These are phyloP conservation scores for Entomortierella parvispora DNA, from an alignment of 192 early-diverging fungal genomes.

Conservation along the genomic window DNA sequence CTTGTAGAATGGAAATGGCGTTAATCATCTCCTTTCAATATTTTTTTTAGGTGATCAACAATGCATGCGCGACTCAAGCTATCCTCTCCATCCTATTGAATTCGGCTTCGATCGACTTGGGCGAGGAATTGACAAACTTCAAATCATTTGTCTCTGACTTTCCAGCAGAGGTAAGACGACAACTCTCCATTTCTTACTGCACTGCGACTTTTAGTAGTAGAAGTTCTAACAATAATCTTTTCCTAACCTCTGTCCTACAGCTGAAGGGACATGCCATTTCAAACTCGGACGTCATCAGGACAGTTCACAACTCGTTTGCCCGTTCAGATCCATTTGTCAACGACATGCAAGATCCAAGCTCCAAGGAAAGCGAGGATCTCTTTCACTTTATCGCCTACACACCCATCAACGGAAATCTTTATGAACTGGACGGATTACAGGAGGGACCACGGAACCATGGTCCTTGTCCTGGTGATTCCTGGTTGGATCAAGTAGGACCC, in stretches of 20 bases:
- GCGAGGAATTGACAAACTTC: conserved; percentile 72
- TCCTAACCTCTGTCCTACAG: conserved; percentile 26
- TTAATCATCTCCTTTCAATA: conserved; percentile 4
- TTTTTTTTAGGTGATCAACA: conserved; percentile 72
- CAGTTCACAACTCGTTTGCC: conserved; percentile 85
- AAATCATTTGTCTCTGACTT: conserved; percentile 77
- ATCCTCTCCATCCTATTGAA: conserved; percentile 83
- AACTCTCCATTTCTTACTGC: background rate
- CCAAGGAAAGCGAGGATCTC: conserved; percentile 74
- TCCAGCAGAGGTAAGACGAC: conserved; percentile 66
- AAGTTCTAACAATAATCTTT: background rate
- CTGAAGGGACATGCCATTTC: conserved; percentile 81
- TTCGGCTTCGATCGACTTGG: conserved; percentile 72
- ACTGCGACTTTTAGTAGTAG: background rate
- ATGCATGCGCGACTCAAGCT: conserved; percentile 90
- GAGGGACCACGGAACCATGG: conserved; percentile 75
- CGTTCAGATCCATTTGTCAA: conserved; percentile 81
- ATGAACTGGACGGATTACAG: conserved; percentile 83
- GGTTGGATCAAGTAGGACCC: conserved; percentile 69
- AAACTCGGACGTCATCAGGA: conserved; percentile 79
- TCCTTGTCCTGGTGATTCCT: conserved; percentile 66
- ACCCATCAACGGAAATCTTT: conserved; percentile 75
- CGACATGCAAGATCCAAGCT: conserved; percentile 62
- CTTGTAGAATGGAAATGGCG: no score
- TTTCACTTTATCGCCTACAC: conserved; percentile 87